phyloP scores from a whole-genome alignment of 768 basidiomycete species.

The Tulasnella sp. region DNA sequence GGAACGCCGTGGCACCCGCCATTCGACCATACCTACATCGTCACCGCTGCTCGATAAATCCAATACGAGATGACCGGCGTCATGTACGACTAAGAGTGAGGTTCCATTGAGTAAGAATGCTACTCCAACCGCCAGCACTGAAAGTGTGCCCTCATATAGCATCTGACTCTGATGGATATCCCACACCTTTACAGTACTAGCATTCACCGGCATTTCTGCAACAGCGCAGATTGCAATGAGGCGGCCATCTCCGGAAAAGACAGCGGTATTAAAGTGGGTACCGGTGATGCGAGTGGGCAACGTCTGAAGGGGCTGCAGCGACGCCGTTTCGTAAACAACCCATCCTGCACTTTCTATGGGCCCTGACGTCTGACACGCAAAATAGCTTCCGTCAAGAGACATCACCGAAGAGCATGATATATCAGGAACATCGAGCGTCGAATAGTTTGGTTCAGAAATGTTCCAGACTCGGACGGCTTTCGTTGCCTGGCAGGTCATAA shows the following conservation, averaged over 20 bases:
- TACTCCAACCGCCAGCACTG: neutral
- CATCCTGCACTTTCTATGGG: neutral
- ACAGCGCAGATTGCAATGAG: no score
- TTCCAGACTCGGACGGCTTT: neutral
- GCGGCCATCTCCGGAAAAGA: neutral
- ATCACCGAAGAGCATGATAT: neutral
- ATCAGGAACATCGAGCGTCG: neutral
- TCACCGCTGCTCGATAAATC: neutral
- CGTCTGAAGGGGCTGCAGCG: neutral
- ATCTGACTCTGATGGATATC: neutral
- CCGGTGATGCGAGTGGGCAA: no score
- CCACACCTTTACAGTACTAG: neutral
- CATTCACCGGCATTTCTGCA: no score
- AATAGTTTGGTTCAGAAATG: neutral
- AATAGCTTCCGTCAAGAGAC: neutral
- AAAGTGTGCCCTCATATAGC: neutral
- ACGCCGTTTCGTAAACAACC: neutral
- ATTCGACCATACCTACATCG: no score
- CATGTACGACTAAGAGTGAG: neutral
- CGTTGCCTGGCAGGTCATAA: no score
- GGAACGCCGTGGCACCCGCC: no score
- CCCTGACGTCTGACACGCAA: neutral
- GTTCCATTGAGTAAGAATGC: neutral
- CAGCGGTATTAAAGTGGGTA: no score
- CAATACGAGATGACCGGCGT: neutral